Base-by-base conservation (phyloP, 306 rosid species). In the Sesbania bispinosa region DNA sequence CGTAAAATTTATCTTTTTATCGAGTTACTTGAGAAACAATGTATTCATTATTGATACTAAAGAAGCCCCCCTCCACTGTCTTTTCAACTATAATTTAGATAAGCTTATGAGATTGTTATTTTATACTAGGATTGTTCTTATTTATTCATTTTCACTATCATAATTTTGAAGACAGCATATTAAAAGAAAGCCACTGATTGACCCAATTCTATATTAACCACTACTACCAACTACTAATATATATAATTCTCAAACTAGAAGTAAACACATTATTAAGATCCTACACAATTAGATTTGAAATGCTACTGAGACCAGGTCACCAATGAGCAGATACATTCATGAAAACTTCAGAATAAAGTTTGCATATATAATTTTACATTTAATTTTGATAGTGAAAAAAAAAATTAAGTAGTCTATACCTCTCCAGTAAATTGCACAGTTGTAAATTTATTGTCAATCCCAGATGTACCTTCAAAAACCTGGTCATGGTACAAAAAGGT, bases 391-490 rank as follows among this genome's bases (percentile, higher is more conserved):
- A 27, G 79, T 4, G 48, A 20, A 47, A 47, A 33, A 19, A 61
- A 23, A 10, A 55, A 4, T n/a, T n/a, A 65, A 79, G 14, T 18
- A 52, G 58, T 46, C 21, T 5, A 67, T 83, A 95, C 97, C 97
- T 95, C 99, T 78, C 99, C 99, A 7, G 99, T 95, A 82, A 95
- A 95, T 74, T 95, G 99, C 80, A 95, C 99, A 0, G 99, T 91
- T 9, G 99, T 95, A 71, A 83, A 95, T 69, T 91, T 95, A 81
- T 95, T 95, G 89, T 95, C 99, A 66, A 95, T 95, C 81, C 99
- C 99, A 74, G 99, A 95, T 27, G 97, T 95, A 50, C 97, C 99
- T 80, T 95, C 99, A 63, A 95, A 95, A 64, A 95, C 99, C 99
- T 95, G 78, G 24, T 23, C 35, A 69, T 30, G 24, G 6, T n/a